Base-by-base conservation (phyloP, 2,329 filamentous ascomycete genomes). In the Xylaria sp. region DNA sequence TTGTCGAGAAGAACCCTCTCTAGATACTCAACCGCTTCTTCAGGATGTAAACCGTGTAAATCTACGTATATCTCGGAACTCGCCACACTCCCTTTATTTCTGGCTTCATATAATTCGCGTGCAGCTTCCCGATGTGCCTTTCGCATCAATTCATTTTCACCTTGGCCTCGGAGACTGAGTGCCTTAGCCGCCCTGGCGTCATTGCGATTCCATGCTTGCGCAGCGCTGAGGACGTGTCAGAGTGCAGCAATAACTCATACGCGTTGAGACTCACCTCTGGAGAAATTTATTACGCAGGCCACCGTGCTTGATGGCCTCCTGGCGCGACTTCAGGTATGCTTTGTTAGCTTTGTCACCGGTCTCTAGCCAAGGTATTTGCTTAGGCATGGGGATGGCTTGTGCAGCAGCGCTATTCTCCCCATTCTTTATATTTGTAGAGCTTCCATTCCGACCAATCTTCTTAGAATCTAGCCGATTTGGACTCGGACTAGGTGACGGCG, bases 131-230 rank as follows among this genome's bases (percentile, higher is more conserved):
- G 91, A 78, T 99, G 96, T 55, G 94, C 95, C 83, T 97, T 97
- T 73, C 94, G 90, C 96, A 99, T 99, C 46, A 97, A 87, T 74
- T 97, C 94, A 77, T 99, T 98, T 83, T 99, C 96, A 75, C 93
- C 96, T 82, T 98, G 96, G 13, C 96, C 96, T 37, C 96, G 92
- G 55, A 98, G 88, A 76, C 94, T 97, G 59, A 98, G 88, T 39
- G 95, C 95, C 83, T 98, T 98, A 69, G 96, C 96, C 20, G 96
- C 95, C 71, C 96, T 91, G 50, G 96, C 95, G 80, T 99, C 96
- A 77, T 98, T 98, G 67, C 96, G 92, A 79, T 98, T 98, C 95
- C 96, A 99, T 25, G 96, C 96, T 86, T 98, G 95, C 9, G 95
- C 95, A 73, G 96, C 96, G 80, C 94, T 97, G 72, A 51, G 69